Percentiles rank a stretch among this genome's conserved stretches.
phyloP scores from a whole-genome alignment of 805 yeast species.

The Debaryomyces maramus region DNA sequence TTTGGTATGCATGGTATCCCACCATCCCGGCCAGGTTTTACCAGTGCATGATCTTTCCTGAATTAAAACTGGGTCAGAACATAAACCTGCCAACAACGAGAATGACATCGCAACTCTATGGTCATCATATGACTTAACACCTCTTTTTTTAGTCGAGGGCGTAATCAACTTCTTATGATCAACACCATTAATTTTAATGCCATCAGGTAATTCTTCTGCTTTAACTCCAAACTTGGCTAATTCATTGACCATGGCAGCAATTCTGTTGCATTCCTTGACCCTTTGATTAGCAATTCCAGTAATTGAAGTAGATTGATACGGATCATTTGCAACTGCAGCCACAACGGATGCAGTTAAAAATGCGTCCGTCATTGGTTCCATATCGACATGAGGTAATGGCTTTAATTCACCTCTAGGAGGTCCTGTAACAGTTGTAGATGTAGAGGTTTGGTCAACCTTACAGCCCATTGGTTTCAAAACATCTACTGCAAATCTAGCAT shows the following conservation, averaged over 20 bases:
- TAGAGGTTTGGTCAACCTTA: conserved; percentile 73
- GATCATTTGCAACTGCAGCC: conserved; percentile 78
- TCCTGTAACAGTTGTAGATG: conserved; percentile 90
- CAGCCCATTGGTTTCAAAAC: conserved; percentile 97
- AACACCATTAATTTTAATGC: conserved; percentile 82
- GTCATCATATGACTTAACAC: conserved; percentile 83
- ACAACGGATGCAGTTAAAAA: conserved; percentile 95
- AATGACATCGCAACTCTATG: conserved; percentile 98
- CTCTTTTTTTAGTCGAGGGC: conserved; percentile 54
- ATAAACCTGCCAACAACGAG: conserved; percentile 79
- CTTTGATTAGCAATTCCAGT: conserved; percentile 97
- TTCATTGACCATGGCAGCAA: conserved; percentile 89
- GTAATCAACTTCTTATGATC: conserved; percentile 47
- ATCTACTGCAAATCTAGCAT: conserved; percentile 92
- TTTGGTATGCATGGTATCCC: conserved; percentile 82
- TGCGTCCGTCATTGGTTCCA: conserved; percentile 99
- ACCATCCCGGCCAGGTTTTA: conserved; percentile 99
- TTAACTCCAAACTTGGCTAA: conserved; percentile 87
- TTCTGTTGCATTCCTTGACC: conserved; percentile 96
- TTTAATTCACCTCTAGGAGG: conserved; percentile 69
- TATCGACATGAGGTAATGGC: conserved; percentile 77
- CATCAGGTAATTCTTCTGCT: conserved; percentile 87
- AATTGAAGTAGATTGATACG: conserved; percentile 63
- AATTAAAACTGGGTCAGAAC: conserved; percentile 61
- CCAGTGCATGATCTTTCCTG: conserved; percentile 91